These are phyloP conservation scores for Suillus subluteus DNA, from an alignment of 768 basidiomycete genomes.

Conservation along the genomic window DNA sequence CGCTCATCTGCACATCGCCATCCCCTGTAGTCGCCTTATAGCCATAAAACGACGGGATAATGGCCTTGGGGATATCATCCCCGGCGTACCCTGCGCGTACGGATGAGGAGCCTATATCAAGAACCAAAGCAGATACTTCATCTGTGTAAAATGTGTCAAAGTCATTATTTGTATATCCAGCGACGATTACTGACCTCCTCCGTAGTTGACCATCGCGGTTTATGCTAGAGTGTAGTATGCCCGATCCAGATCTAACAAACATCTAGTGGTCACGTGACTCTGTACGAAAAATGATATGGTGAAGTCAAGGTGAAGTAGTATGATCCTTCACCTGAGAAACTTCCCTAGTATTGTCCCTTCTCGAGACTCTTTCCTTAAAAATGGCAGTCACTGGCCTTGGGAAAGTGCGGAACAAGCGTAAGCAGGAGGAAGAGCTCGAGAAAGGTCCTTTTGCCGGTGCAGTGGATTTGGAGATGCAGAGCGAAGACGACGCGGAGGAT, in stretches of 20 bases:
- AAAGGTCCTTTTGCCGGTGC: constrained; percentile 38
- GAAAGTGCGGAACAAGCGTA: constrained; percentile 59
- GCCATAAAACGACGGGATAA: constrained; percentile 89
- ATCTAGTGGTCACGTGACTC: constrained; percentile 6
- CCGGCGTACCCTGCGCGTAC: constrained; percentile 96
- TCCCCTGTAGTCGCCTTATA: constrained; percentile 51
- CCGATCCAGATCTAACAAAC: constrained; percentile 7
- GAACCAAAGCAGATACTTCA: constrained; percentile 94
- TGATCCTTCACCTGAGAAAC: constrained; percentile 7
- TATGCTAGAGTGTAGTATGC: constrained; percentile 1
- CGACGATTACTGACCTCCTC: constrained; percentile 64
- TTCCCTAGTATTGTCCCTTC: neutral
- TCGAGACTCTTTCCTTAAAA: neutral
- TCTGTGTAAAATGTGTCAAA: constrained; percentile 49
- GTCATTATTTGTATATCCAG: neutral
- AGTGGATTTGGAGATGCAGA: constrained; percentile 68
- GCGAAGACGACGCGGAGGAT: constrained; percentile 64
- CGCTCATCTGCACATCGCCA: constrained; percentile 42
- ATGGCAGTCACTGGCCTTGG: constrained; percentile 40
- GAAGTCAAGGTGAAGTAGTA: neutral
- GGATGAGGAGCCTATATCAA: constrained; percentile 92
- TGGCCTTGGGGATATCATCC: constrained; percentile 92
- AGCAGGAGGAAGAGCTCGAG: constrained; percentile 44
- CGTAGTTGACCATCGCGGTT: constrained; percentile 76
- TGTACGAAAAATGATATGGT: neutral